Percentiles rank a stretch among this genome's conserved stretches.
These are phyloP conservation scores for Tricholoma flavovirens DNA, from an alignment of 768 basidiomycete species.

Conservation along the genomic window DNA sequence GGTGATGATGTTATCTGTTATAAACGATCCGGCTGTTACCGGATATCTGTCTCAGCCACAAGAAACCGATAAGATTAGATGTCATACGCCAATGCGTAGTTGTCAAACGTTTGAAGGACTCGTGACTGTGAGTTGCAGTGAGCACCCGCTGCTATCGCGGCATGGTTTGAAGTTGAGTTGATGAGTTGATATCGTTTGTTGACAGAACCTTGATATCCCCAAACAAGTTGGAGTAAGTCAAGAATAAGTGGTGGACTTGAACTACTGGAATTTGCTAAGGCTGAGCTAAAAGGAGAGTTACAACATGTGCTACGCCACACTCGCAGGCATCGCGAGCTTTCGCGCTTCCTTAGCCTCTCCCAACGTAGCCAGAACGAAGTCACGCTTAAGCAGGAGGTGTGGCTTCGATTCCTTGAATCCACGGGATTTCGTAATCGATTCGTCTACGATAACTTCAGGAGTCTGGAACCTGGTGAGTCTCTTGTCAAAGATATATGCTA, in stretches of 20 bases:
- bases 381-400: slow-evolving; percentile 33
- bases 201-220: too few species aligned
- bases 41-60: slow-evolving; percentile 1
- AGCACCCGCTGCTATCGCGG: too few species aligned
- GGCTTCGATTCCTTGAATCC: slow-evolving; percentile 40
- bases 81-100: background rate
- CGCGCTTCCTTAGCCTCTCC: slow-evolving; percentile 33
- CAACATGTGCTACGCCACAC: background rate
- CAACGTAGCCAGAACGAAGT: slow-evolving; percentile 37
- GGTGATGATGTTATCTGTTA: slow-evolving; percentile 7
- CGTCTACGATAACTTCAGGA: slow-evolving; percentile 48
- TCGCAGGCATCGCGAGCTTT: slow-evolving; percentile 9
- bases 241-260: too few species aligned
- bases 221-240: too few species aligned
- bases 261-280: background rate
- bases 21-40: slow-evolving; percentile 6
- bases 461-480: slow-evolving; percentile 29
- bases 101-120: background rate
- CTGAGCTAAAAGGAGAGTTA: background rate
- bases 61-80: background rate
- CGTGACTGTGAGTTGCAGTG: background rate
- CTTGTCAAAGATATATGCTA: background rate
- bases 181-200: too few species aligned
- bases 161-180: too few species aligned
- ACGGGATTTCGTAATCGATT: slow-evolving; percentile 46